These are phyloP conservation scores for Encephalitozoon cuniculi DNA, from an alignment of 371 early-diverging fungal species.

Conservation along the genomic window DNA sequence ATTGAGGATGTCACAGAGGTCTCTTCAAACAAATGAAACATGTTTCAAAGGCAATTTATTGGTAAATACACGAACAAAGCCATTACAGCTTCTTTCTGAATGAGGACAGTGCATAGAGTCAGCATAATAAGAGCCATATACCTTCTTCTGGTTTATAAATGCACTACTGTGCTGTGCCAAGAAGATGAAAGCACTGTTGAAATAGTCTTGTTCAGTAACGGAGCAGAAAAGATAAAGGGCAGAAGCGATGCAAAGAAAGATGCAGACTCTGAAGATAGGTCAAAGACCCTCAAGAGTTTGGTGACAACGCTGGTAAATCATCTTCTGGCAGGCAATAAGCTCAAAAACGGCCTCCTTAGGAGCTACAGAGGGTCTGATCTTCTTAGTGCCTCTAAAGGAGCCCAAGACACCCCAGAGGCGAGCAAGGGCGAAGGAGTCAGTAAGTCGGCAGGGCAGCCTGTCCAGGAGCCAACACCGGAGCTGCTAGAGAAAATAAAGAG, in stretches of 20 bases:
- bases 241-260: neutral
- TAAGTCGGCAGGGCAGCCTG: too few relatives aligned
- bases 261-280: neutral
- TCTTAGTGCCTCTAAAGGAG: neutral
- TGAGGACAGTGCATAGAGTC: neutral
- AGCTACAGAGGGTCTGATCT: neutral
- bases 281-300: neutral
- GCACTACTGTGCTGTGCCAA: neutral
- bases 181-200: slow-evolving; percentile 13
- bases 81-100: neutral
- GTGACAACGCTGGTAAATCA: neutral
- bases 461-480: neutral
- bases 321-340: neutral
- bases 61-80: neutral
- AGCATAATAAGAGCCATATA: neutral
- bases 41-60: neutral
- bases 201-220: neutral
- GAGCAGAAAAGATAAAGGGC: neutral
- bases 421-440: neutral
- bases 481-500: slow-evolving; percentile 10
- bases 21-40: neutral
- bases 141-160: neutral
- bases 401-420: neutral
- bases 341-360: neutral
- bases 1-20: neutral